These are phyloP conservation scores for Scheffersomyces parashehatae DNA, from an alignment of 1,139 yeast genomes.

Conservation along the genomic window DNA sequence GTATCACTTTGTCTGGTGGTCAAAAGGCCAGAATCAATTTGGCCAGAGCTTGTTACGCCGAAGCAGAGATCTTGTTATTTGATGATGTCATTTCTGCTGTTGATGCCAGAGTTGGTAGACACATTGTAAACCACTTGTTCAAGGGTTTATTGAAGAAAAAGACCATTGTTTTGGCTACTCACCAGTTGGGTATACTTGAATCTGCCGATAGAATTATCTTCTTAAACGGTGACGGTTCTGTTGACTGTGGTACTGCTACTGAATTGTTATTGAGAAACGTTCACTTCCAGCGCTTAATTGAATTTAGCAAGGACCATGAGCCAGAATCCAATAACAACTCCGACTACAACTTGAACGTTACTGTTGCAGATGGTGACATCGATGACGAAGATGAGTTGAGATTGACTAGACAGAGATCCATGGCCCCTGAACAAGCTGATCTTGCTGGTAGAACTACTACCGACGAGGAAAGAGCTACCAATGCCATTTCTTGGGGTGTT, in stretches of 20 bases:
- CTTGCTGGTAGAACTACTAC: slow-evolving; percentile 26
- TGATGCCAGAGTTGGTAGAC: slow-evolving; percentile 42
- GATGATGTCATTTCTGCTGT: slow-evolving; percentile 48
- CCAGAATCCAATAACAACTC: slow-evolving; percentile 7
- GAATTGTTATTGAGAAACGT: slow-evolving; percentile 26
- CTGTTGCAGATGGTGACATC: slow-evolving; percentile 1
- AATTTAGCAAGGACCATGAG: slow-evolving; percentile 20
- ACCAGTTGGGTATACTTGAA: slow-evolving; percentile 35
- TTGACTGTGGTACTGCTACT: slow-evolving; percentile 33
- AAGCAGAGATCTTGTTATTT: slow-evolving; percentile 32
- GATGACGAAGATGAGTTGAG: slow-evolving; percentile 4
- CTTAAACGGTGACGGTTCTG: slow-evolving; percentile 35
- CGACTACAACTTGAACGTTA: slow-evolving; percentile 5
- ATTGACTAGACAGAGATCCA: slow-evolving; percentile 6
- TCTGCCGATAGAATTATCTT: slow-evolving; percentile 34
- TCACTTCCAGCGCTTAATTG: slow-evolving; percentile 28
- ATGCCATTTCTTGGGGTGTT: slow-evolving; percentile 32
- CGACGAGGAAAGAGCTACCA: slow-evolving; percentile 42
- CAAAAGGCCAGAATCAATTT: slow-evolving; percentile 45
- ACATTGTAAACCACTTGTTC: slow-evolving; percentile 36
- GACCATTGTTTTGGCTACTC: slow-evolving; percentile 40
- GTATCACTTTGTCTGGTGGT: slow-evolving; percentile 44
- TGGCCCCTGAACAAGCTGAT: slow-evolving; percentile 4
- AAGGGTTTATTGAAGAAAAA: slow-evolving; percentile 28
- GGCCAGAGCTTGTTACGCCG: slow-evolving; percentile 43